A percentile compares a stretch with the other conserved stretches of the same genome.
phyloP scores from a whole-genome alignment of 345 rosid species.

The Eucalyptus fibrosa region DNA sequence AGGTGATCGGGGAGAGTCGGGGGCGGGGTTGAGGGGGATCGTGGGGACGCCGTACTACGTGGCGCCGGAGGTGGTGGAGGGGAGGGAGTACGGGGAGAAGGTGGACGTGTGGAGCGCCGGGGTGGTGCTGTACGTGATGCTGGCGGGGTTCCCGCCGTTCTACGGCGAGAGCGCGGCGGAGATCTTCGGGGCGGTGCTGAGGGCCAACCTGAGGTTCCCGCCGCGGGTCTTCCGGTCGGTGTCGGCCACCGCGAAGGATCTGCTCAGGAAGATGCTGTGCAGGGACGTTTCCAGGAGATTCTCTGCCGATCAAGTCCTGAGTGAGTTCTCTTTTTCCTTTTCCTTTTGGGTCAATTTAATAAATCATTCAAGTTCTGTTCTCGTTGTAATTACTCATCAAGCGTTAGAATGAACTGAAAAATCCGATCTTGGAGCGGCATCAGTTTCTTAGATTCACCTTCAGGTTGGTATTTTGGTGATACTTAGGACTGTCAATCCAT shows the following conservation, averaged over 20 bases:
- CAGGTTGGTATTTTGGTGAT: not conserved
- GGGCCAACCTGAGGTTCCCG: conserved; percentile 53
- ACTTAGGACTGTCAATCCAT: not conserved
- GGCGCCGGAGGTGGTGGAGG: conserved; percentile 52
- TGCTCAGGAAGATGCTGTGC: conserved; percentile 40
- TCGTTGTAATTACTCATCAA: not conserved
- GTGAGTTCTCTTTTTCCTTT: conserved; percentile 7
- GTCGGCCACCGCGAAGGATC: conserved; percentile 36
- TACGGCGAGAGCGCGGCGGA: conserved; percentile 32
- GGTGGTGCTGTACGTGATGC: conserved; percentile 41
- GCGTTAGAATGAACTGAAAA: not conserved
- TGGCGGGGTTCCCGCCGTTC: conserved; percentile 55
- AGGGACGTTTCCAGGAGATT: conserved; percentile 46
- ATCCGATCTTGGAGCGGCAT: not conserved
- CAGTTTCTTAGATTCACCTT: not conserved
- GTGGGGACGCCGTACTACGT: conserved; percentile 68
- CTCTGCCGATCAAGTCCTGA: conserved; percentile 44
- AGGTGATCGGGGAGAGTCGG: conserved; percentile 16
- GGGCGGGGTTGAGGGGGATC: conserved; percentile 19
- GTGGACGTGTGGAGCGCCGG: conserved; percentile 66
- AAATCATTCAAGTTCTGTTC: not conserved
- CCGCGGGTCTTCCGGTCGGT: conserved; percentile 16
- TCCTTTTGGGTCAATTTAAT: not conserved
- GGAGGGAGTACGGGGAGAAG: conserved; percentile 41
- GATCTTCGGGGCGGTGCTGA: conserved; percentile 38